Percentiles rank a stretch among this genome's conserved stretches.
Evolutionary conservation across 495 filamentous ascomycete species (phyloP).

Genomic region (Platismatia glauca): DNA sequence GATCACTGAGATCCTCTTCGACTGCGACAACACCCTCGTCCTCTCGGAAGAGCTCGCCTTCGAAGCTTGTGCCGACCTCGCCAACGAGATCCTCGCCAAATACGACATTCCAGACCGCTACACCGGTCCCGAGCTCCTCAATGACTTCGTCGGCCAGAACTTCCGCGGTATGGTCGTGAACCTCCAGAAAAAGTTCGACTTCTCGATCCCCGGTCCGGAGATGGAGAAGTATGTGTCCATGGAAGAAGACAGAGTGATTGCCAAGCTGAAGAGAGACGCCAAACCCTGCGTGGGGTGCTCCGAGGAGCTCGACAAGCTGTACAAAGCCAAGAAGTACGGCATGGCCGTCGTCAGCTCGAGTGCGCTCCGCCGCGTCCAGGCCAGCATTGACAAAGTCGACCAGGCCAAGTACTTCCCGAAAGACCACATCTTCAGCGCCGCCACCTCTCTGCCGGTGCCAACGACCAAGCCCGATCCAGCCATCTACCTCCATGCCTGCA

Average conservation of each 20-base stretch:
- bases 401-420: conserved; percentile 72
- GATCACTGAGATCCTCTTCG: conserved; percentile 80
- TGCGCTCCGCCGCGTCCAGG: conserved; percentile 68
- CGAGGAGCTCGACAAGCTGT: conserved; percentile 57
- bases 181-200: conserved; percentile 67
- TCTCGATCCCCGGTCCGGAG: conserved; percentile 57
- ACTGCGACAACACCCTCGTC: conserved; percentile 97
- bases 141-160: conserved; percentile 91
- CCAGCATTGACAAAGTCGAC: conserved; percentile 70
- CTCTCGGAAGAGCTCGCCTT: conserved; percentile 88
- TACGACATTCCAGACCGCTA: conserved; percentile 61
- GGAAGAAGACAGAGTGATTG: conserved; percentile 78
- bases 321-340: conserved; percentile 54
- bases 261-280: conserved; percentile 63
- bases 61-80: conserved; percentile 85
- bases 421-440: conserved; percentile 73
- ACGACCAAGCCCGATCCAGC: conserved; percentile 90
- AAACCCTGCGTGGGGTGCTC: conserved; percentile 67
- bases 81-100: conserved; percentile 77
- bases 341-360: conserved; percentile 77
- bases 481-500: conserved; percentile 76
- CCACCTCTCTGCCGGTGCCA: conserved; percentile 65
- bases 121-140: conserved; percentile 68
- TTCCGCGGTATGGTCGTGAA: conserved; percentile 84
- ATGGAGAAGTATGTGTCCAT: conserved; percentile 65